Conservation (phyloP, 805 yeast species). For the Spathaspora hagerdaliae region DNA sequence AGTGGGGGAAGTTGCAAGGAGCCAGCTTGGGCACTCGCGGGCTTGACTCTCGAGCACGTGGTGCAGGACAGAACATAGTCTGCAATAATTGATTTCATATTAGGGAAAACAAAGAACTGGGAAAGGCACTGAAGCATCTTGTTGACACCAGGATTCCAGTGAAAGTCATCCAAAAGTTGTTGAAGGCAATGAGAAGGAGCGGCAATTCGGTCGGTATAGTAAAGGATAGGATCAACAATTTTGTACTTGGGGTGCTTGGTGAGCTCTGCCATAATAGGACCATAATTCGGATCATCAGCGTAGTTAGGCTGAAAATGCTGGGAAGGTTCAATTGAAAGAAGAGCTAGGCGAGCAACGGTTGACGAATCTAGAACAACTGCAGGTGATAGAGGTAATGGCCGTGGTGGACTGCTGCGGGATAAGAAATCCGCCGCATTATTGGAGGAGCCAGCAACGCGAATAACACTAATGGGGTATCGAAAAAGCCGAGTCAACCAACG, state of each 20-base stretch:
- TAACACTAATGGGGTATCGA: background rate
- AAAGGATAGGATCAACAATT: background rate
- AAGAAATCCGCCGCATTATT: background rate
- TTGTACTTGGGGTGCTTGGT: background rate
- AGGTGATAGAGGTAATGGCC: no score
- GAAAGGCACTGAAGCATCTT: background rate
- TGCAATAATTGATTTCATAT: background rate
- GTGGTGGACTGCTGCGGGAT: background rate
- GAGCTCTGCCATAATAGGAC: background rate
- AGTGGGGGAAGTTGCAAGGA: background rate
- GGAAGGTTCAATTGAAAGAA: background rate
- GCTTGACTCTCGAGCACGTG: background rate
- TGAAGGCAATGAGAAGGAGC: background rate
- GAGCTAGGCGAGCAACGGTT: background rate
- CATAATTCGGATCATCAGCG: background rate
- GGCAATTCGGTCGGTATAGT: background rate
- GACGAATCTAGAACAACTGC: background rate
- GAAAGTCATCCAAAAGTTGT: background rate
- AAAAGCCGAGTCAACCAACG: background rate
- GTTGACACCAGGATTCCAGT: background rate
- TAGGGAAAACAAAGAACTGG: background rate
- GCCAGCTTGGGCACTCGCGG: background rate
- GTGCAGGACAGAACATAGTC: background rate
- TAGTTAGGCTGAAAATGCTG: background rate
- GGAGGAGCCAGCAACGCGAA: background rate